Percentiles rank a stretch among this genome's conserved stretches.
phyloP scores from a whole-genome alignment of 2,329 filamentous ascomycete species.

The Xylariomycetidae sp. region DNA sequence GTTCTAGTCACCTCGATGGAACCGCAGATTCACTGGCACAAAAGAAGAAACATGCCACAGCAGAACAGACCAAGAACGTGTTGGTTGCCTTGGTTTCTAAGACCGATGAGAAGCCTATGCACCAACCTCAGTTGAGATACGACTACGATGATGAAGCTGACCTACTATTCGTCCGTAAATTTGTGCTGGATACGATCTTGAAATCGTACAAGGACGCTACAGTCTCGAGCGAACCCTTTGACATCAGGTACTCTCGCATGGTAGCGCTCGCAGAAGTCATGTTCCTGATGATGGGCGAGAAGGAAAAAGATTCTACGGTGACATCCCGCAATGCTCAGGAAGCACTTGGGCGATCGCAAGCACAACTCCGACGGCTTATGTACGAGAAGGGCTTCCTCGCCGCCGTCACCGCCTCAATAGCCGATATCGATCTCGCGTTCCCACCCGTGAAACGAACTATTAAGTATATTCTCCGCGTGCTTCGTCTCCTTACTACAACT shows the following conservation, averaged over 20 bases:
- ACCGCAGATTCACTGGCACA: slow-evolving; percentile 69
- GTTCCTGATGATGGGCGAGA: slow-evolving; percentile 82
- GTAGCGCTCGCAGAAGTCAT: slow-evolving; percentile 87
- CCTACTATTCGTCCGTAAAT: slow-evolving; percentile 86
- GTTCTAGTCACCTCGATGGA: slow-evolving; percentile 56
- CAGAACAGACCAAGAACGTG: slow-evolving; percentile 78
- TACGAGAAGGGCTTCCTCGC: slow-evolving; percentile 96
- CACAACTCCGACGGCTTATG: slow-evolving; percentile 89
- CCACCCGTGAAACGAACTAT: slow-evolving; percentile 89
- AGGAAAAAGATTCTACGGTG: slow-evolving; percentile 55
- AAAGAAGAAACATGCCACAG: slow-evolving; percentile 84
- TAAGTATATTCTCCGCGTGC: slow-evolving; percentile 89
- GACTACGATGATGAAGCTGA: slow-evolving; percentile 75
- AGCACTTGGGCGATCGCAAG: slow-evolving; percentile 56
- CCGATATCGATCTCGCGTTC: slow-evolving; percentile 93
- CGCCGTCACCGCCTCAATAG: slow-evolving; percentile 83
- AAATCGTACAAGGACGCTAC: slow-evolving; percentile 89
- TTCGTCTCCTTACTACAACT: slow-evolving; percentile 82
- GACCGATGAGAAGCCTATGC: slow-evolving; percentile 70
- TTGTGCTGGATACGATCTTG: slow-evolving; percentile 88
- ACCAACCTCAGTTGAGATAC: slow-evolving; percentile 52
- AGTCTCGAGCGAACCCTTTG: slow-evolving; percentile 71
- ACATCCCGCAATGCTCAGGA: slow-evolving; percentile 28
- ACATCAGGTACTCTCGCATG: slow-evolving; percentile 82
- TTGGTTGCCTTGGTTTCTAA: slow-evolving; percentile 83